Percentiles rank a stretch among this genome's conserved stretches.
phyloP scores from a whole-genome alignment of 1,139 yeast species.

The Geotrichum cucujoidarum region DNA sequence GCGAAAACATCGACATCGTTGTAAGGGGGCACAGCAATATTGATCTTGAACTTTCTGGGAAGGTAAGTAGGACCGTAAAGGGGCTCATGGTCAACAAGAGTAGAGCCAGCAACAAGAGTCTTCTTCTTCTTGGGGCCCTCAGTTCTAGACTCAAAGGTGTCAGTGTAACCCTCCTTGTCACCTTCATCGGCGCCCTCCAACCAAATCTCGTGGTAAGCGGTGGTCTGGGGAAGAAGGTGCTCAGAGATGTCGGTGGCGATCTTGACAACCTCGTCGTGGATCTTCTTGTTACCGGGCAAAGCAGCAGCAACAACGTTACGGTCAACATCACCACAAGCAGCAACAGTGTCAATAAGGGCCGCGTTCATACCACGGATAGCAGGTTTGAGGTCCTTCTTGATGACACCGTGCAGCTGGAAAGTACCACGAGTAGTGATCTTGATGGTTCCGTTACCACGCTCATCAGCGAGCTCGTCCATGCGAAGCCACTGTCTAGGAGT shows the following conservation, averaged over 20 bases:
- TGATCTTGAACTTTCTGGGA: slow-evolving; percentile 95
- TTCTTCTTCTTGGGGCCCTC: slow-evolving; percentile 77
- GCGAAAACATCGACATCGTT: slow-evolving; percentile 97
- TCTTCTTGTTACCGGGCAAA: slow-evolving; percentile 74
- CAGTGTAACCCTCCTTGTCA: slow-evolving; percentile 63
- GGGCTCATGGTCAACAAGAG: slow-evolving; percentile 64
- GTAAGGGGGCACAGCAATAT: slow-evolving; percentile 92
- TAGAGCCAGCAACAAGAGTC: slow-evolving; percentile 71
- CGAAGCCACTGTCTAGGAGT: slow-evolving; percentile 84
- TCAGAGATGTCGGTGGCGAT: slow-evolving; percentile 68
- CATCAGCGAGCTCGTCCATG: slow-evolving; percentile 76
- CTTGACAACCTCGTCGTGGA: slow-evolving; percentile 69
- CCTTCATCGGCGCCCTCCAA: slow-evolving; percentile 76
- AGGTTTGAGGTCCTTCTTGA: slow-evolving; percentile 83
- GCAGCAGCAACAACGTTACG: slow-evolving; percentile 94
- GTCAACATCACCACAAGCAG: slow-evolving; percentile 98
- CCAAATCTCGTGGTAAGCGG: slow-evolving; percentile 98
- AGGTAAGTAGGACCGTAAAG: slow-evolving; percentile 79
- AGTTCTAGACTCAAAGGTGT: slow-evolving; percentile 66
- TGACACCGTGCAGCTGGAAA: slow-evolving; percentile 92
- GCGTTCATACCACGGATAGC: slow-evolving; percentile 92
- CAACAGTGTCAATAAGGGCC: slow-evolving; percentile 85
- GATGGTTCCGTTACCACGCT: slow-evolving; percentile 86
- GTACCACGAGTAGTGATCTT: slow-evolving; percentile 97
- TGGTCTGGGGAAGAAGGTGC: slow-evolving; percentile 79